A percentile compares a stretch with the other conserved stretches of the same genome.
Conservation (phyloP, 1,284 basidiomycete species). For the Ustilago nuda region DNA sequence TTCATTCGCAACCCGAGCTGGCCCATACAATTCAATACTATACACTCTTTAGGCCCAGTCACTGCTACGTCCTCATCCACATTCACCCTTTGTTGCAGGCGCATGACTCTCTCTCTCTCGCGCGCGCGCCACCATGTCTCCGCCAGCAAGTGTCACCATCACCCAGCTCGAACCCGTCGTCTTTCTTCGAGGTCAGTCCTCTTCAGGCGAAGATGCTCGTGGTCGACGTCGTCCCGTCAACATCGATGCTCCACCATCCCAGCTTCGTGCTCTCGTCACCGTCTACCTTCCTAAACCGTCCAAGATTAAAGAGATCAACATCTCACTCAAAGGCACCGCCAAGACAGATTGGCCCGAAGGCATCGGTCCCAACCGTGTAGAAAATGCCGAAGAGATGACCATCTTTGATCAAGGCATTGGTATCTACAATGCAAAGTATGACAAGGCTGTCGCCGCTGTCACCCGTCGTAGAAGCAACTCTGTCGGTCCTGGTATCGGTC, state of each 20-base stretch:
- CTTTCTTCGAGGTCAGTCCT: conserved; percentile 63
- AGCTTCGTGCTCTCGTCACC: conserved; percentile 87
- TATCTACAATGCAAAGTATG: conserved; percentile 74
- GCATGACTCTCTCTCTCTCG: background rate
- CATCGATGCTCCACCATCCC: conserved; percentile 76
- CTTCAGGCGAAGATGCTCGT: conserved; percentile 53
- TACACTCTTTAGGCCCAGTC: too few relatives aligned
- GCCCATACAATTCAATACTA: too few relatives aligned
- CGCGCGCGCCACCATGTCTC: conserved; percentile 29
- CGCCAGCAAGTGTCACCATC: conserved; percentile 48
- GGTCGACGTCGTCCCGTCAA: conserved; percentile 55
- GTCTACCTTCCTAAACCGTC: conserved; percentile 84
- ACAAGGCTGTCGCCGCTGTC: conserved; percentile 9
- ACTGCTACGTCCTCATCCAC: background rate
- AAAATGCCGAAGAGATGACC: conserved; percentile 82
- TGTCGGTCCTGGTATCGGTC: conserved; percentile 78
- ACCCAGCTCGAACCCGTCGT: conserved; percentile 65
- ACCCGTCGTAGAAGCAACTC: conserved; percentile 75
- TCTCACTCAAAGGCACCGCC: conserved; percentile 80
- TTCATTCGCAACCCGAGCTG: background rate
- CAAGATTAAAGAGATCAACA: conserved; percentile 84
- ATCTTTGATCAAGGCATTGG: conserved; percentile 80
- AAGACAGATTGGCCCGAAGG: conserved; percentile 86
- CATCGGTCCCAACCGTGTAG: conserved; percentile 81
- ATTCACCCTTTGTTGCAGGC: background rate